Evolutionary conservation across 2,329 filamentous ascomycete genomes (phyloP), one percentile per base, ranked within the genome.

Genomic region (Cladophialophora carrionii): DNA sequence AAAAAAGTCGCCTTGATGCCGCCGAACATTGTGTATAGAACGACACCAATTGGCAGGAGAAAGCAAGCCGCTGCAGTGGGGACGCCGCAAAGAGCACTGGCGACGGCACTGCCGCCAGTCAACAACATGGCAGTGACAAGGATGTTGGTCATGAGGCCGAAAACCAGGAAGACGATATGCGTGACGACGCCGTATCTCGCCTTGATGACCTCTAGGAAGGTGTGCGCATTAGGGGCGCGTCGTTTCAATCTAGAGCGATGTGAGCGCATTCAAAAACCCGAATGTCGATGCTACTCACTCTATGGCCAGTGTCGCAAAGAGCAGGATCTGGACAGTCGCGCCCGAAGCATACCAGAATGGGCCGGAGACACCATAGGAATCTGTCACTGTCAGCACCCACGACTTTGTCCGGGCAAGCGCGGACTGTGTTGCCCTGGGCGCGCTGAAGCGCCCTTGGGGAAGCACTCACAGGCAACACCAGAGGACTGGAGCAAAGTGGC

Each of bases 261-360:
- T 61, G 22, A 54, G 48, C 26, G n/a, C 4, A 6, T 20, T 10
- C 43, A 24, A 53, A 20, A 22, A 2, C 31, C 22, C 3, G 7
- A 12, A 4, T 2, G 34, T 46, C n/a, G 37, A 26, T 17, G 46
- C 20, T 26, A 62, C 66, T 68, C 57, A 70, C 76, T 96, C 91
- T 71, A 96, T 96, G 32, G 92, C 92, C 31, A 96, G 84, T 0
- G 92, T 96, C 1, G 93, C 92, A 72, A 97, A 96, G 1, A 97
- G 82, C 31, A 96, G 83, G 71, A 97, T 93, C 75, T 96, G 91
- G 5, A 95, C 90, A 0, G 89, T 92, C 10, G 91, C 91, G n/a
- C 88, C 87, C 0, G 84, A 83, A 46, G 90, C 90, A 73, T 86
- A 86, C 80, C 81, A 88, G 75, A 89, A 89, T 1, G 87, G 86